Percentiles rank a stretch among this genome's conserved stretches.
Evolutionary conservation across 2,329 filamentous ascomycete genomes (phyloP).

Genomic region (Calonectria crousiana): DNA sequence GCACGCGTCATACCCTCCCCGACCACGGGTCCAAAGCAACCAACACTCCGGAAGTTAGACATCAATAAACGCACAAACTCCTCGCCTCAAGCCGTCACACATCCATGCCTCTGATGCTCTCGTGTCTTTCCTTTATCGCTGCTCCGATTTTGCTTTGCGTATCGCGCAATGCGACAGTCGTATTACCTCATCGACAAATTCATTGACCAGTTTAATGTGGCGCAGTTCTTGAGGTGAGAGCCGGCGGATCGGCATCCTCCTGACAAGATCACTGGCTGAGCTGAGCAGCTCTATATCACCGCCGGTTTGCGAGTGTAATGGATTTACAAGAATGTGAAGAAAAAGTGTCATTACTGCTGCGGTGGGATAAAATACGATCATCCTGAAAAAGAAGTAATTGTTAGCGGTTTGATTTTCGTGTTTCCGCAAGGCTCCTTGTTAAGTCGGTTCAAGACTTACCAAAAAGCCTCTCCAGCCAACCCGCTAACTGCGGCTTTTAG

Average conservation of each 20-base stretch:
- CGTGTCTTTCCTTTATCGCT: background rate
- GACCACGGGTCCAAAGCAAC: background rate
- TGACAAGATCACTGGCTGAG: constrained; percentile 56
- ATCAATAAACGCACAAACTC: background rate
- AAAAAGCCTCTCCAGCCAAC: constrained; percentile 60
- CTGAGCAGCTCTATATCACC: constrained; percentile 60
- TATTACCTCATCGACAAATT: constrained; percentile 57
- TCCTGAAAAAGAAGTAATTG: constrained; percentile 48
- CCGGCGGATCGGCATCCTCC: constrained; percentile 47
- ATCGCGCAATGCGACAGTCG: constrained; percentile 57
- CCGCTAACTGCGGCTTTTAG: constrained; percentile 55
- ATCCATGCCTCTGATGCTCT: background rate
- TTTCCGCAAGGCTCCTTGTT: background rate
- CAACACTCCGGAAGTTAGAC: background rate
- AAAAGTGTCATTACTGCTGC: constrained; percentile 66
- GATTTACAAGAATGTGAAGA: constrained; percentile 63
- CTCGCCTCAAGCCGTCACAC: background rate
- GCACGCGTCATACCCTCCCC: background rate
- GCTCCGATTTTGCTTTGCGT: constrained; percentile 39
- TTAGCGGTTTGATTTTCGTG: background rate
- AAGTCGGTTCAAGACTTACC: constrained; percentile 46
- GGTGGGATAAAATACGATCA: constrained; percentile 66
- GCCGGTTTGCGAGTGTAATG: constrained; percentile 54
- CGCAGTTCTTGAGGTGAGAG: constrained; percentile 50
- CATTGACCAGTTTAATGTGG: constrained; percentile 55